These are phyloP conservation scores for Gynostemma pentaphyllum DNA, from an alignment of 306 rosid genomes.

Conservation along the genomic window DNA sequence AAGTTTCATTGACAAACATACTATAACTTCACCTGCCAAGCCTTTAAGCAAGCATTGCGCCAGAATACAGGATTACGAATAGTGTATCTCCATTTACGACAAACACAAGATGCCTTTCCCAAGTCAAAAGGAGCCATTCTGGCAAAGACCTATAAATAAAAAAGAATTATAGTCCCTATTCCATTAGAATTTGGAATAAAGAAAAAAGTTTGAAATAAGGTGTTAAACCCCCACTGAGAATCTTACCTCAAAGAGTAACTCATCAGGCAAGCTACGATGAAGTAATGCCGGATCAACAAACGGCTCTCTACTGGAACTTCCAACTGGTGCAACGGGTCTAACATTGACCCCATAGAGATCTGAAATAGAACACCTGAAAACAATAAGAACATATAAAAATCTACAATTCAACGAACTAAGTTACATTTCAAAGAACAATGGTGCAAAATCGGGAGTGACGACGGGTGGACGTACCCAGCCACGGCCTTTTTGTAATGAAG, in stretches of 20 bases:
- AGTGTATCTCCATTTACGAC: conserved; percentile 91
- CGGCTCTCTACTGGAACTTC: conserved; percentile 71
- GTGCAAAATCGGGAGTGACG: neutral
- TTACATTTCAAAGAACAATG: neutral
- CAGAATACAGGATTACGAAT: conserved; percentile 86
- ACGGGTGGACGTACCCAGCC: conserved; percentile 63
- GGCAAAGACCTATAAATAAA: conserved; percentile 47
- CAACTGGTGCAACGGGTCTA: conserved; percentile 91
- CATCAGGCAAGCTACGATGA: conserved; percentile 77
- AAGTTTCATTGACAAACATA: conserved; percentile 6
- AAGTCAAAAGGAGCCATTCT: conserved; percentile 74
- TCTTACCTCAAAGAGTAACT: conserved; percentile 76
- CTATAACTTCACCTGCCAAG: conserved; percentile 78
- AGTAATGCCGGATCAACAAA: conserved; percentile 55
- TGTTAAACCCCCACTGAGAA: neutral
- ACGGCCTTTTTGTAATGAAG: conserved; percentile 79
- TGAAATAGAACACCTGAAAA: conserved; percentile 39
- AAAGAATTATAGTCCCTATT: conserved; percentile 5
- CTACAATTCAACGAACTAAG: neutral
- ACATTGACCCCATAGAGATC: conserved; percentile 93
- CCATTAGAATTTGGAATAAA: neutral
- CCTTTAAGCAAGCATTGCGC: conserved; percentile 92
- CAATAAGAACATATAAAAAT: conserved; percentile 20
- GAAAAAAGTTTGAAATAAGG: neutral
- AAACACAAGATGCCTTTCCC: conserved; percentile 84